Evolutionary conservation across 345 rosid genomes (phyloP), one percentile per base, ranked within the genome.

Genomic region (Citrus reticulata): DNA sequence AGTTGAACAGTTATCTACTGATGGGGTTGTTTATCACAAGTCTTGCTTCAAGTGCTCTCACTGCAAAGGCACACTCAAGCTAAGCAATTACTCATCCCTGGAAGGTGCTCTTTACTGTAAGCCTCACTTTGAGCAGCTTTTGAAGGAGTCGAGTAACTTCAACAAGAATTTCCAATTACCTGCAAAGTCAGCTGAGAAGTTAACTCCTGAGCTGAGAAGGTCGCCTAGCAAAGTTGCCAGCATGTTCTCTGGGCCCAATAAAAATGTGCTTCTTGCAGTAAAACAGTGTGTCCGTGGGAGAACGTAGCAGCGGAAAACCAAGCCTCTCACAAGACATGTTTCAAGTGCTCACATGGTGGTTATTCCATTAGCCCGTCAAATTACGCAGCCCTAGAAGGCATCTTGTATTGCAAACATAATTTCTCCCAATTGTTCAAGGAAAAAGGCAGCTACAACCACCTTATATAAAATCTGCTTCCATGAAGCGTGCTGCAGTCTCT

Each of bases 101-200:
- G 35, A 34, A 34, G 35, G 35, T 34, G 35, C 4, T 34, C 35
- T 34, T 34, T 34, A 34, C 35, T 4, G 35, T 34, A 34, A 34
- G 35, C 99, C 99, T 79, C 98, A 94, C 79, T 94, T 93, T 79
- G 99, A 93, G 88, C 99, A 94, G 84, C 93, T 97, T 67, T 97
- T 97, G 89, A 97, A 92, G 90, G 98, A 94, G 86, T 69, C 93
- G 10, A 96, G 99, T 35, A 97, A 84, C 67, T 97, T 90, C 89
- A 93, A 83, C 91, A 97, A 97, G 89, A 97, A 93, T 77, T 97
- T 97, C 80, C 94, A 90, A 74, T 91, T 98, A 55, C 95, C 98
- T 79, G 93, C 91, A 78, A 94, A 91, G 86, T 83, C 97, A 73
- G 88, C 97, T 68, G 99, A 91, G 82, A 96, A 94, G 87, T 85